Percentiles rank a stretch among this genome's conserved stretches.
Evolutionary conservation across 2,329 filamentous ascomycete genomes (phyloP).

Genomic region (Diaporthe sp.): DNA sequence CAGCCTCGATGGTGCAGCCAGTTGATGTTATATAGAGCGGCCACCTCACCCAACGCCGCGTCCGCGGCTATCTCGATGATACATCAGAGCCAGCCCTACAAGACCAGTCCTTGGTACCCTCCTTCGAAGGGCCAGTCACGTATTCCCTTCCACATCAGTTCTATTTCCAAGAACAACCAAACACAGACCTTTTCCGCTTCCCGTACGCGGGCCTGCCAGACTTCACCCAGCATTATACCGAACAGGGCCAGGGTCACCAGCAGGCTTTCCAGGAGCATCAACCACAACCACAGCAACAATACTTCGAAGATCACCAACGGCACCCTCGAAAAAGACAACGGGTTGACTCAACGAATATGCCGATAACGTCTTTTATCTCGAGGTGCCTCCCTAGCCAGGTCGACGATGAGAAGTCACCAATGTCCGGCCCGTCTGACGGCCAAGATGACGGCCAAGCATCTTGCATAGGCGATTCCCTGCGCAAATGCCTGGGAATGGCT

Average conservation of each 20-base stretch:
- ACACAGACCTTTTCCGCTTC: conserved; percentile 27
- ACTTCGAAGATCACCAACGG: conserved; percentile 26
- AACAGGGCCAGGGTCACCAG: conserved; percentile 48
- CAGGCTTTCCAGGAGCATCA: conserved; percentile 38
- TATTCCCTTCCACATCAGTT: conserved; percentile 46
- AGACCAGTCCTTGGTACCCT: conserved; percentile 44
- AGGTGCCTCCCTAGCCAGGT: background rate
- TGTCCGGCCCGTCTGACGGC: conserved; percentile 15
- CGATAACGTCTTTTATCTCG: conserved; percentile 21
- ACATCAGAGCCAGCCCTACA: conserved; percentile 53
- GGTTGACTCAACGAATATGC: conserved; percentile 43
- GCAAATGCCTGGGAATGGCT: conserved; percentile 14
- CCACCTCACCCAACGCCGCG: conserved; percentile 60
- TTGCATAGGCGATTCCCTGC: conserved; percentile 20
- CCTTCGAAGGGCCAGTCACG: conserved; percentile 37
- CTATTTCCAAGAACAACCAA: conserved; percentile 46
- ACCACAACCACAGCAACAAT: conserved; percentile 1
- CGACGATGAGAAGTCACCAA: conserved; percentile 32
- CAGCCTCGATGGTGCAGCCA: conserved; percentile 46
- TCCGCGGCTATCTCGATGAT: conserved; percentile 55
- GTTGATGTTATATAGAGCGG: conserved; percentile 53
- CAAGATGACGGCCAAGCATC: conserved; percentile 26
- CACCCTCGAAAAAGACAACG: conserved; percentile 50
- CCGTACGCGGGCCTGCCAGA: conserved; percentile 34
- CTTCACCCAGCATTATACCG: conserved; percentile 49